Evolutionary conservation across 148 eudicot species (phyloP).

Genomic region (Vaccinium myrtillus): DNA sequence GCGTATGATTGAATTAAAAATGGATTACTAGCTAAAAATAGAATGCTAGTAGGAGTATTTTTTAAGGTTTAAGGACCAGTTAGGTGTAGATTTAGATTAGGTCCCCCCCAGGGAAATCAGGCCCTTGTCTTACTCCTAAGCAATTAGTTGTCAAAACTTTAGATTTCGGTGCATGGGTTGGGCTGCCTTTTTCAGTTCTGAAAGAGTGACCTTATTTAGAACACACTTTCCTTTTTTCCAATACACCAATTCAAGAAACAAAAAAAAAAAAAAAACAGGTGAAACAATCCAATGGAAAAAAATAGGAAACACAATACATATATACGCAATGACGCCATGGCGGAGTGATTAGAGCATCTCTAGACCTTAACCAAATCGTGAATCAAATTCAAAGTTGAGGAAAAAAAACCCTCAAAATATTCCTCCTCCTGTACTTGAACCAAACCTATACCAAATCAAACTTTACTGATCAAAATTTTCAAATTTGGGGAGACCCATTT

Average conservation of each 20-base stretch:
- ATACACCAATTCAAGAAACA: not conserved
- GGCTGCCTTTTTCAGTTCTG: constrained; percentile 4
- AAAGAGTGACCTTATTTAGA: not conserved
- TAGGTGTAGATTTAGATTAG: not conserved
- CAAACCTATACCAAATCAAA: too few species aligned
- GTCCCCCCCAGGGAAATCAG: not conserved
- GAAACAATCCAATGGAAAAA: not conserved
- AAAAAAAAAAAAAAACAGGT: not conserved
- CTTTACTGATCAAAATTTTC: too few species aligned
- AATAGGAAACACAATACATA: not conserved
- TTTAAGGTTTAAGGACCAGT: not conserved
- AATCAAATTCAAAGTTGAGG: too few species aligned
- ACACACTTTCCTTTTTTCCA: not conserved
- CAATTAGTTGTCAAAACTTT: not conserved
- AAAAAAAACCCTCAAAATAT: too few species aligned
- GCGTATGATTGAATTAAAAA: too few species aligned
- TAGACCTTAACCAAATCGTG: too few species aligned
- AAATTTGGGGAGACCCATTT: too few species aligned
- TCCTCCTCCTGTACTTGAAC: too few species aligned
- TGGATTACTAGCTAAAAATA: too few species aligned
- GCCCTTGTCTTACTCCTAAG: constrained; percentile 14
- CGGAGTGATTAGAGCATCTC: too few species aligned
- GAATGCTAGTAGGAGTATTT: not conserved
- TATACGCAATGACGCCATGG: too few species aligned
- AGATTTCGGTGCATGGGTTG: not conserved